phyloP scores from a whole-genome alignment of 1,284 basidiomycete species.

The Schizophyllum commune region DNA sequence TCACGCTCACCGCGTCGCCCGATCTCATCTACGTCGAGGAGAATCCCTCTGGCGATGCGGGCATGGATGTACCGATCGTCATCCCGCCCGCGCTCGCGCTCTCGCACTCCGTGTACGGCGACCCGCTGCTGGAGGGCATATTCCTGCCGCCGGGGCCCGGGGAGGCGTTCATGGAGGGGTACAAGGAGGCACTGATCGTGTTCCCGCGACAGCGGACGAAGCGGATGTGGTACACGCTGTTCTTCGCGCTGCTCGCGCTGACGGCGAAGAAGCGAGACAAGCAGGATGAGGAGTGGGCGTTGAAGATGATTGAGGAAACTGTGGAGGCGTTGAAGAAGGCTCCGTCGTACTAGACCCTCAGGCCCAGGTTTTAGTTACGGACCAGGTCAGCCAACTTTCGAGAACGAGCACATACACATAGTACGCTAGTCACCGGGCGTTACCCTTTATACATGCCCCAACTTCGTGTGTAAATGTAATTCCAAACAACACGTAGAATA shows the following conservation, averaged over 20 bases:
- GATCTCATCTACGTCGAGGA: slow-evolving; percentile 39
- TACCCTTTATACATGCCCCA: too few species aligned
- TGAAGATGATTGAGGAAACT: slow-evolving; percentile 27
- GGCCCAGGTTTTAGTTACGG: too few species aligned
- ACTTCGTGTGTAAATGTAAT: too few species aligned
- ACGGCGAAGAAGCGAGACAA: slow-evolving; percentile 22
- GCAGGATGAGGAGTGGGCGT: slow-evolving; percentile 34
- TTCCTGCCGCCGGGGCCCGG: slow-evolving; percentile 44
- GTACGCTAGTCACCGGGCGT: too few species aligned
- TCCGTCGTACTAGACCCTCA: slow-evolving; percentile 37
- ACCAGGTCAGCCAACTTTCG: too few species aligned
- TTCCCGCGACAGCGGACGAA: slow-evolving; percentile 60
- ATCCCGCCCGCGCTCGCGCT: slow-evolving; percentile 40
- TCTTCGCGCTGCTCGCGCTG: slow-evolving; percentile 46
- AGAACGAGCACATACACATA: too few species aligned
- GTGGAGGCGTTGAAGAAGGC: slow-evolving; percentile 36
- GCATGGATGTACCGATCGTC: slow-evolving; percentile 26
- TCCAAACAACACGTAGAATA: too few species aligned
- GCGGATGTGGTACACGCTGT: slow-evolving; percentile 65
- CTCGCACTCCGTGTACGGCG: slow-evolving; percentile 58
- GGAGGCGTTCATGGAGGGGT: slow-evolving; percentile 49
- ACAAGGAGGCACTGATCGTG: slow-evolving; percentile 36
- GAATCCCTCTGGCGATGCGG: slow-evolving; percentile 12
- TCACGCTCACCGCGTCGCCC: slow-evolving; percentile 52
- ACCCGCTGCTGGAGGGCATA: slow-evolving; percentile 59